A percentile compares a stretch with the other conserved stretches of the same genome.
Evolutionary conservation across 164 flowering plant genomes (phyloP).

Genomic region (Vitis rotundifolia): DNA sequence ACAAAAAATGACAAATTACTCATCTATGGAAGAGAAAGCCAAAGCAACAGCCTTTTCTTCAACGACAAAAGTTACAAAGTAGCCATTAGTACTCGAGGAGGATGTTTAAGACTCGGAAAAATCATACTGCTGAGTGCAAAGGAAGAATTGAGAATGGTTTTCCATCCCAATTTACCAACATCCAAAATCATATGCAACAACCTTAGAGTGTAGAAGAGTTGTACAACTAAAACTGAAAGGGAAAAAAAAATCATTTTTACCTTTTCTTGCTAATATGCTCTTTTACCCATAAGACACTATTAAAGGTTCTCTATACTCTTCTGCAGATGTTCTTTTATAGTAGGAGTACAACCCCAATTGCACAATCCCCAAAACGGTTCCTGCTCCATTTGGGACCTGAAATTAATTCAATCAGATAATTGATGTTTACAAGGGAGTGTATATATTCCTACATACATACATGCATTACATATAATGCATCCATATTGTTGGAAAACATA

Average conservation of each 20-base stretch:
- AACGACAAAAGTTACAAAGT: not conserved
- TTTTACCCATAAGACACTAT: slow-evolving; percentile 42
- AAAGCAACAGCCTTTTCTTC: not conserved
- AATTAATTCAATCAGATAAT: slow-evolving; percentile 15
- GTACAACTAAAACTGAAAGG: not conserved
- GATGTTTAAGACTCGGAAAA: not conserved
- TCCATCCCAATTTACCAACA: no score
- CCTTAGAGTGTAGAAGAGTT: not conserved
- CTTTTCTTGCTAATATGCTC: not conserved
- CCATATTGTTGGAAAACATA: not conserved
- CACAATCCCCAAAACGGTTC: slow-evolving; percentile 61
- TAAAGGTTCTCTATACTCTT: slow-evolving; percentile 55
- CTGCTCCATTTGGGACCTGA: slow-evolving; percentile 94
- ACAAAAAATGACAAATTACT: not conserved
- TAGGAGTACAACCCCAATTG: slow-evolving; percentile 65
- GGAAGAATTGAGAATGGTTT: no score
- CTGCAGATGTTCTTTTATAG: slow-evolving; percentile 39
- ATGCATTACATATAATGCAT: no score
- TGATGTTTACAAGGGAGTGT: not conserved
- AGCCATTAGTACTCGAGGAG: no score
- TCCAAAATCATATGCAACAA: no score
- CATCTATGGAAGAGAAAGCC: not conserved
- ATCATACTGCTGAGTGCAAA: not conserved
- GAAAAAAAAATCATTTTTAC: not conserved
- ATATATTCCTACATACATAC: not conserved